Percentiles rank a stretch among this genome's conserved stretches.
Conservation (phyloP, 2,329 filamentous ascomycete species). For the Aspergillus costaricaensis region DNA sequence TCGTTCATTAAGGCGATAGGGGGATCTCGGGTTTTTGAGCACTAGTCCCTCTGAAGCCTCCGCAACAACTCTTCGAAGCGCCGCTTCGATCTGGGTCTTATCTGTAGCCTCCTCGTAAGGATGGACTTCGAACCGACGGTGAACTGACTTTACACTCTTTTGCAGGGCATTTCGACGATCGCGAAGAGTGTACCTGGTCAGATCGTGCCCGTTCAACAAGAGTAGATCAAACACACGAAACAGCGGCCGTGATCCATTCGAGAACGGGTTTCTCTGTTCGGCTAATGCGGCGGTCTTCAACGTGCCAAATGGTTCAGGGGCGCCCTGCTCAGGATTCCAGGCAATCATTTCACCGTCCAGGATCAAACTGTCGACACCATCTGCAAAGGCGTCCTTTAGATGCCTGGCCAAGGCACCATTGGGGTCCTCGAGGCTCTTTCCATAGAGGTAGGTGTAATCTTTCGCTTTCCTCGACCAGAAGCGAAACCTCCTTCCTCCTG, state of each 20-base stretch:
- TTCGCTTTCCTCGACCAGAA: constrained; percentile 98
- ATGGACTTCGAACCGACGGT: constrained; percentile 82
- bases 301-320: constrained; percentile 85
- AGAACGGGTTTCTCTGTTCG: constrained; percentile 72
- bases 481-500: constrained; percentile 71
- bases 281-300: constrained; percentile 86
- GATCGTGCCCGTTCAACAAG: constrained; percentile 75
- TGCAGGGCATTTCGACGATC: constrained; percentile 77
- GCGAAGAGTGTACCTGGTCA: constrained; percentile 80
- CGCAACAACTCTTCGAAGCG: constrained; percentile 79
- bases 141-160: constrained; percentile 67
- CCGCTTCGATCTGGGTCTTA: constrained; percentile 73
- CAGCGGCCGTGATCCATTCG: constrained; percentile 69
- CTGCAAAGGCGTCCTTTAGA: constrained; percentile 72
- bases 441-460: constrained; percentile 94
- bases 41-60: constrained; percentile 88
- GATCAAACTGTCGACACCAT: constrained; percentile 80
- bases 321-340: constrained; percentile 85
- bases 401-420: constrained; percentile 78
- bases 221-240: constrained; percentile 90
- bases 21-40: constrained; percentile 86
- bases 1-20: constrained; percentile 83
- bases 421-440: constrained; percentile 71
- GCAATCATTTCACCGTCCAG: constrained; percentile 98
- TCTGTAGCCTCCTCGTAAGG: constrained; percentile 66